Evolutionary conservation across 1,284 basidiomycete genomes (phyloP), one percentile per base, ranked within the genome.

Genomic region (Boletus smithii): DNA sequence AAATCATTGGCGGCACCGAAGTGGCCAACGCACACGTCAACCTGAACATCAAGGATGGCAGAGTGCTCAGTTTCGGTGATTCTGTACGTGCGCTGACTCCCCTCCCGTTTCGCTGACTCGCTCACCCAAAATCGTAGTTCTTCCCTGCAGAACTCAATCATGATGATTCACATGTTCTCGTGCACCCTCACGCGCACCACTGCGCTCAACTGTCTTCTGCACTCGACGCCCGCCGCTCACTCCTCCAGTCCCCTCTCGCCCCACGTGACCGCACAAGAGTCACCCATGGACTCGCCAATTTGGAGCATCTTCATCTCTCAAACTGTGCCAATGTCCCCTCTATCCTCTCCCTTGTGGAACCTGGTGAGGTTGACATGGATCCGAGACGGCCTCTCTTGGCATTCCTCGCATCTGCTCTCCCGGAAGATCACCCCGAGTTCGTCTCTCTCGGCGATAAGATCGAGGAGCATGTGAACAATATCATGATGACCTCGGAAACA

Each of bases 11-110:
- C 53, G 90, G 91, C 33, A 72, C 94, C 46, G 90, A 94, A 63
- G 90, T 97, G 11, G 76, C 80, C 14, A 90, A 97, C 61, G 92
- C 86, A 36, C 86, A 94, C 69, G 79, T 94, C 69, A 95, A 95
- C 67, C 70, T 97, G 63, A 95, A 95, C 72, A 74, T 95, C 64
- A 87, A 85, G 69, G 79, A 88, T 50, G 91, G 91, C 42, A 70
- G 75, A 44, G 77, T 95, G 13, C 62, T 94, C 40, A 91, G 88
- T 1, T 89, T 83, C 58, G 91, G 91, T 46, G 85, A 84, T 64
- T 90, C 87, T 54, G 88, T 91, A 55, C 51, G 85, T 59, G 7
- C 13, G 1, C 9, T 26, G 4, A 23, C 0, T 13, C 72, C 4
- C 57, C 58, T 48, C 59, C 56, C 44, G 46, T 43, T n/a, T 39